Base-by-base conservation (phyloP, 306 rosid genomes). In the Lithocarpus polystachyus region DNA sequence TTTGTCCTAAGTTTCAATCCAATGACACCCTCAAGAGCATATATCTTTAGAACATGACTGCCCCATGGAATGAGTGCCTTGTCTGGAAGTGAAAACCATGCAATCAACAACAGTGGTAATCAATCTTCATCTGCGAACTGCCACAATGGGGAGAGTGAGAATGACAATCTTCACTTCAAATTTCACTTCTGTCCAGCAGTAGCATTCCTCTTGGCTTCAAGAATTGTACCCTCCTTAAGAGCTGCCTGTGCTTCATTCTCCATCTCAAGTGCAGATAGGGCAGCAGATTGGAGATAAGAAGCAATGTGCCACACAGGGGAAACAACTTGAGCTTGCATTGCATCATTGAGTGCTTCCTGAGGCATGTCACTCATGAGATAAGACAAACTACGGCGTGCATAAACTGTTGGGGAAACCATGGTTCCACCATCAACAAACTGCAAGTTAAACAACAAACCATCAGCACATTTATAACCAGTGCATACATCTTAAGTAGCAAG, bases 271-370 rank as follows among this genome's bases (percentile, higher is more conserved):
- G 82, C 76, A 26, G 87, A 68, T 40, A 92, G 91, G 51, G 92
- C 83, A 56, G 84, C 95, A 54, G 92, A 87, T 82, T 92, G 95
- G 71, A 92, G 95, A 88, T 90, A 90, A n/a, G 90, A 90, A 76
- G 97, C 97, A 80, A 92, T 84, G 73, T 92, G 90, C 95, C 96
- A 90, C 45, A 89, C 79, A 0, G 93, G 97, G 13, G 93, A 92
- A 57, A 92, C 15, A 11, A 90, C 79, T 77, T 90, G 92, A 5
- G 88, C 91, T 82, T 92, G 93, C 95, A 89, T 89, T 74, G 93
- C 97, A 69, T 92, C 95, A 5, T 83, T 85, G 35, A 90, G 82
- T 3, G 93, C 92, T 69, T 92, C 91, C 56, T 83, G 92, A 78
- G 89, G 84, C 92, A 86, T 86, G 86, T 86, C 92, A n/a, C 75